Conservation (phyloP, 2,329 filamentous ascomycete species). For the Periconia sp. region DNA sequence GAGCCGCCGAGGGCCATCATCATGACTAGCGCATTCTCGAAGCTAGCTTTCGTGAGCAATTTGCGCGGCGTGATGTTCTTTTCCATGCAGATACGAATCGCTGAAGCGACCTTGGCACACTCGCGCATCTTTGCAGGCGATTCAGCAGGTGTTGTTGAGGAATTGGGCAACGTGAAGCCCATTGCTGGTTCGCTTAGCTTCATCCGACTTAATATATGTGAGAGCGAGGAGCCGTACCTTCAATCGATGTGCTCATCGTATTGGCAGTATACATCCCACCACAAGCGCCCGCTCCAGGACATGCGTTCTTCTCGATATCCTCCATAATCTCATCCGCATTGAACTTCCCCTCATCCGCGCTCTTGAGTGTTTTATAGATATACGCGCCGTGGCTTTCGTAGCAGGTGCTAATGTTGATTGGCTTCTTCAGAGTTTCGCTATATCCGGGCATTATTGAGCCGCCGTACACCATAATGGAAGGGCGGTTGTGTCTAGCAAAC, state of each 20-base stretch:
- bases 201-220: too few relatives aligned
- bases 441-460: constrained; percentile 90
- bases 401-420: constrained; percentile 87
- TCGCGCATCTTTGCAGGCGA: constrained; percentile 86
- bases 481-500: constrained; percentile 87
- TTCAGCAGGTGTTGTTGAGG: constrained; percentile 80
- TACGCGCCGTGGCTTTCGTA: constrained; percentile 88
- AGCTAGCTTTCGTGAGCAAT: constrained; percentile 77
- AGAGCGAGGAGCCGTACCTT: constrained; percentile 55
- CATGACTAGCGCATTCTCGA: constrained; percentile 88
- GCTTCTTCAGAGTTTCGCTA: constrained; percentile 74
- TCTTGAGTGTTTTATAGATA: constrained; percentile 73
- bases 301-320: constrained; percentile 81
- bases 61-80: constrained; percentile 81
- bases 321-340: constrained; percentile 79
- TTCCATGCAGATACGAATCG: constrained; percentile 80
- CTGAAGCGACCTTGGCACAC: constrained; percentile 79
- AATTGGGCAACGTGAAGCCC: constrained; percentile 81
- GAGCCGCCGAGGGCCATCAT: constrained; percentile 92
- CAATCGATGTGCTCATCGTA: constrained; percentile 89
- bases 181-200: too few relatives aligned
- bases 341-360: constrained; percentile 72
- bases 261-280: constrained; percentile 96
- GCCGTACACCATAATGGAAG: constrained; percentile 94
- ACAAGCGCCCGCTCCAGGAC: constrained; percentile 79